Evolutionary conservation across 345 rosid species (phyloP).

Genomic region (Eucalyptus sp.): DNA sequence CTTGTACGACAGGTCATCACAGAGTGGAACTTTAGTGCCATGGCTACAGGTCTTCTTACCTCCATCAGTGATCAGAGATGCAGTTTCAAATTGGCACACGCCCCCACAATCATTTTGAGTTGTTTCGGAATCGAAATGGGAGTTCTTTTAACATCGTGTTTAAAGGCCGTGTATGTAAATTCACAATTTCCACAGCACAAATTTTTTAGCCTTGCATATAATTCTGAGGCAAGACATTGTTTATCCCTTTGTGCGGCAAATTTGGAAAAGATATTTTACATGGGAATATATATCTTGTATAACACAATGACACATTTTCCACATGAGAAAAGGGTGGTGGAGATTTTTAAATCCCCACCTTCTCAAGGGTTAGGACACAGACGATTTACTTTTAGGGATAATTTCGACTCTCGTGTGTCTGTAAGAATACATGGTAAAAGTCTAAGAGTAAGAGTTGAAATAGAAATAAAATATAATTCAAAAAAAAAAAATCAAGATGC

Average conservation of each 20-base stretch:
- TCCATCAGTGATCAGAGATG: background rate
- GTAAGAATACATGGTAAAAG: rapidly evolving
- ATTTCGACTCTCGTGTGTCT: too few relatives aligned
- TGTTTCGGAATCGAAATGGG: background rate
- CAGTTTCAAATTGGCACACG: background rate
- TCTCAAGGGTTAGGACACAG: rapidly evolving
- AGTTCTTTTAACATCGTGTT: background rate
- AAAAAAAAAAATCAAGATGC: too few relatives aligned
- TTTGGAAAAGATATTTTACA: background rate
- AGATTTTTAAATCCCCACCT: rapidly evolving
- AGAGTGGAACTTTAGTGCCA: background rate
- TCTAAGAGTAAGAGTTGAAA: rapidly evolving
- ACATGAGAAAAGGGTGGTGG: too few relatives aligned
- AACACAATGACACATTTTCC: too few relatives aligned
- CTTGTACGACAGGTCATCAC: background rate
- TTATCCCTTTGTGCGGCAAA: background rate
- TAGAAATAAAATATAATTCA: rapidly evolving
- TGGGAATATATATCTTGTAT: too few relatives aligned
- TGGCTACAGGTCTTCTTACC: background rate
- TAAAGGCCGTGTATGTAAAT: background rate
- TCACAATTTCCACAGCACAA: background rate
- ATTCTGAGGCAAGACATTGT: background rate
- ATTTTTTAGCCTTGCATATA: background rate
- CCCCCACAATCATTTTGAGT: background rate
- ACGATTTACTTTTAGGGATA: too few relatives aligned